Evolutionary conservation across 805 yeast species (phyloP), one percentile per base, ranked within the genome.

Genomic region (Millerago galiae): DNA sequence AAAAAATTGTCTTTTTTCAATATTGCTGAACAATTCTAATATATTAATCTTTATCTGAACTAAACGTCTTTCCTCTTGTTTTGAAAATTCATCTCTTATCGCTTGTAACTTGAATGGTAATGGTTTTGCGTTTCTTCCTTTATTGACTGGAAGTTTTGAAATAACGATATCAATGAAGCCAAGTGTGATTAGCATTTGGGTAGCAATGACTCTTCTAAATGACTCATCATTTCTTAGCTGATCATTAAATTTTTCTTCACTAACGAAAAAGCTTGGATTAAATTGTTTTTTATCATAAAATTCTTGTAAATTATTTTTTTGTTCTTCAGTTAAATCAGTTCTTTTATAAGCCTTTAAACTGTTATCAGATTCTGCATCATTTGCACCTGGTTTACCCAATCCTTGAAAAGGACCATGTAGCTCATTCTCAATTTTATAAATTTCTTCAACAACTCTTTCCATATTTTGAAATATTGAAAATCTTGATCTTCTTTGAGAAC

Each of bases 251-350:
- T 45, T 46, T 0, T 31, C 38, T 29, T 44, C 45, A 13, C 34
- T 47, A 13, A 52, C 37, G 15, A 46, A 45, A 32, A 45, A 50
- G 9, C 45, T 42, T 9, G 56, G 56, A 17, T 43, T 46, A 33
- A 43, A 50, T 3, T 40, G 45, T 31, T 47, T 54, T 2, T 28
- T 17, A 18, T 51, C 43, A 37, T 49, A 51, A 29, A 35, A 41
- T 8, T 44, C 21, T 10, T 42, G 27, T 0, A 54, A 32, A 13
- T 52, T 49, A 7, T 31, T 15, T 26, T 33, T 47, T 18, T 45
- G 42, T 2, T 28, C 30, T 9, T 44, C 49, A 2, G 44, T n/a
- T 16, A 49, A 30, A 24, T 47, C 42, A 4, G 11, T 13, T 18
- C 42, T 43, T 7, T 44, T 17, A 26, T 49, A 49, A 1, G 14